phyloP scores from a whole-genome alignment of 331 rosid genomes.

The Prunus yedoensis region DNA sequence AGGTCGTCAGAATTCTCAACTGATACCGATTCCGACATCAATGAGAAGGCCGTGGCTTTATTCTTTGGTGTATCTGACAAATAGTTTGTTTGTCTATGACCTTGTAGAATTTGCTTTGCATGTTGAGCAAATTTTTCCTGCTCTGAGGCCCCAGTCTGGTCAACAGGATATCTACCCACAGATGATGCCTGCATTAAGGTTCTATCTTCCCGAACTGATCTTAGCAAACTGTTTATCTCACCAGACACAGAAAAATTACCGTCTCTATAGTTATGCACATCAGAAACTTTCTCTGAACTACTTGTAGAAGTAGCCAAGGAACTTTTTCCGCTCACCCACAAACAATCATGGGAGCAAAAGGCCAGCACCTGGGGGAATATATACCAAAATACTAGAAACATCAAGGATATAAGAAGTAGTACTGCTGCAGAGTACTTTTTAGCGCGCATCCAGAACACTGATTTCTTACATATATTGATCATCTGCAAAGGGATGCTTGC shows the following conservation, averaged over 20 bases:
- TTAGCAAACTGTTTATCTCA: conserved; percentile 39
- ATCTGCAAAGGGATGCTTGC: conserved; percentile 64
- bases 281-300: conserved; percentile 37
- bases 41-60: conserved; percentile 34
- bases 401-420: conserved; percentile 40
- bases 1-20: conserved; percentile 35
- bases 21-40: conserved; percentile 26
- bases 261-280: conserved; percentile 35
- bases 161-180: conserved; percentile 29
- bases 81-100: conserved; percentile 22
- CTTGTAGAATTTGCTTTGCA: conserved; percentile 33
- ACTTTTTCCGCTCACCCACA: conserved; percentile 34
- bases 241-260: conserved; percentile 40
- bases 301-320: conserved; percentile 33
- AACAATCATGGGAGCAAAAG: conserved; percentile 43
- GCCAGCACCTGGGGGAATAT: conserved; percentile 42
- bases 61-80: conserved; percentile 42
- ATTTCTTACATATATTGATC: conserved; percentile 68
- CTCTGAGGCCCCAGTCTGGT: conserved; percentile 30
- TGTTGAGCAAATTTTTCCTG: conserved; percentile 28
- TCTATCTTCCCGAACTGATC: conserved; percentile 27
- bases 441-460: conserved; percentile 63
- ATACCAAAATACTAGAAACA: conserved; percentile 47
- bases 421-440: conserved; percentile 55
- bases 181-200: conserved; percentile 30